Base-by-base conservation (phyloP, 495 filamentous ascomycete genomes). In the Beverwykella pulmonaria region DNA sequence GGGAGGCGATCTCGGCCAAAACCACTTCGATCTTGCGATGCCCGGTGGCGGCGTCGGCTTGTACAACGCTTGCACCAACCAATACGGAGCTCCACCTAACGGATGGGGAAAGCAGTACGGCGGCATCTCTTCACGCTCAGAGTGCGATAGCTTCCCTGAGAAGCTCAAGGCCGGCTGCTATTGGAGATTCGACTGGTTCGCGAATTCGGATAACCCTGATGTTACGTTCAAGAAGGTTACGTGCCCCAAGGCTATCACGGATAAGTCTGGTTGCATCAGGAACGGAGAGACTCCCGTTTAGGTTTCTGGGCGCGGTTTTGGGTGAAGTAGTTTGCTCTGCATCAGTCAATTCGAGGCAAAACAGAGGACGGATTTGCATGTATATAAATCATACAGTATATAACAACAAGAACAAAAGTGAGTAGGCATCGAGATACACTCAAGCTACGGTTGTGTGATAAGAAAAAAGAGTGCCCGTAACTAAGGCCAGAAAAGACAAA, bases 101-200 rank as follows among this genome's bases (percentile, higher is more conserved):
- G 75, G 79, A 56, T 88, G 87, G 87, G 87, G 87, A 41, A 78
- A 81, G 48, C 79, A 82, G 49, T 89, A 89, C 76, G 87, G 86
- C 53, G 87, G 87, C 53, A 78, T 88, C 67, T 68, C 73, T 3
- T 80, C 77, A 20, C 75, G 80, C 58, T 76, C 75, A 46, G 79
- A 80, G 12, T 89, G 87, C 77, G 76, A 81, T 64, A 39, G 69
- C 29, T 86, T 89, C 77, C 85, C 86, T 4, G 75, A 60, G 23
- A 78, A 77, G 25, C 79, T 90, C 53, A 83, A 86, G 76, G 76
- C 75, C 2, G 87, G 87, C n/a, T 89, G 87, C 78, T 78, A 84
- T 74, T 90, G 84, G 82, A 84, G 86, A 61, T 90, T 86, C 75
- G 86, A 87, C 76, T 90, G 85, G 84, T 88, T 88, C 75, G 56